phyloP scores from a whole-genome alignment of 1,139 yeast species.

The Kazachstania sp. region DNA sequence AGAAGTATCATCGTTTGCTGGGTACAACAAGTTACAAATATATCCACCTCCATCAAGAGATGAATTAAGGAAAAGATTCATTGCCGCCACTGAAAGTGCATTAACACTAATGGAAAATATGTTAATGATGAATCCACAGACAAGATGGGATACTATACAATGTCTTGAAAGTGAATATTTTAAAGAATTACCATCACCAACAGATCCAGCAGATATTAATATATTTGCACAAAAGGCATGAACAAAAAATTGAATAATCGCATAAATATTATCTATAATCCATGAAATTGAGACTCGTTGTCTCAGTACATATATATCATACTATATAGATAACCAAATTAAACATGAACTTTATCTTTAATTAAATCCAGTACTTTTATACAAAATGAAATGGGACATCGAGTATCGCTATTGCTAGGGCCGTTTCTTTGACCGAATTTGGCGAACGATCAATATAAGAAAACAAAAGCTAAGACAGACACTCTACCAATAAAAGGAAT shows the following conservation, averaged over 20 bases:
- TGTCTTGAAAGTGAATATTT: conserved; percentile 68
- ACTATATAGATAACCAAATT: background rate
- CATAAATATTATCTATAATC: background rate
- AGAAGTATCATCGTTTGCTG: conserved; percentile 69
- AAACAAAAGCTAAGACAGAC: no score
- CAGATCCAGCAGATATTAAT: conserved; percentile 44
- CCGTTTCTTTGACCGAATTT: no score
- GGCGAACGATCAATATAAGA: no score
- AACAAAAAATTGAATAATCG: background rate
- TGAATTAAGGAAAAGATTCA: conserved; percentile 74
- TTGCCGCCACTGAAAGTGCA: conserved; percentile 87
- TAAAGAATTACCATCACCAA: conserved; percentile 66
- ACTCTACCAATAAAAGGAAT: no score
- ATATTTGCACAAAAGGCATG: conserved; percentile 3
- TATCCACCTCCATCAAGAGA: conserved; percentile 81
- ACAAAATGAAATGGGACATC: no score
- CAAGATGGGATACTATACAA: conserved; percentile 56
- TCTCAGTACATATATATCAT: no score
- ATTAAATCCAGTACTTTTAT: no score
- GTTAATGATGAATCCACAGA: conserved; percentile 71
- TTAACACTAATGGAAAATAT: conserved; percentile 64
- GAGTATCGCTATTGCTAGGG: no score
- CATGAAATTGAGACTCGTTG: no score
- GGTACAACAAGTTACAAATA: conserved; percentile 59
- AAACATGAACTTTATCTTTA: no score